Conservation (phyloP, 768 basidiomycete species). For the Xerocomellus chrysenteron region DNA sequence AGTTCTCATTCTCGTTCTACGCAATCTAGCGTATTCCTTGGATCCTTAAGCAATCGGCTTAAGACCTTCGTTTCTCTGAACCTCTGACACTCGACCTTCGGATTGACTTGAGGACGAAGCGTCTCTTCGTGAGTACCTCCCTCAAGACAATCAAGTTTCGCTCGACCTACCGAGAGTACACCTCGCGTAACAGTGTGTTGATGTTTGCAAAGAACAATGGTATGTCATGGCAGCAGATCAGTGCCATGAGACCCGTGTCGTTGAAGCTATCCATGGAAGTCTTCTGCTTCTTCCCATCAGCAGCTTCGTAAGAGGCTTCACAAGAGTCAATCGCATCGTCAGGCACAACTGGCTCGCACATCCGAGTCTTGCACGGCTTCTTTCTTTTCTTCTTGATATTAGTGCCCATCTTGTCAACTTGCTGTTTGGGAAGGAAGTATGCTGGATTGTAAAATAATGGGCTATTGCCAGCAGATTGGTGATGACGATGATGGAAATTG, state of each 20-base stretch:
- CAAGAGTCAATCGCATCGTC: conserved; percentile 38
- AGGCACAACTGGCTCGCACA: conserved; percentile 20
- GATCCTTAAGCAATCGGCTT: too few species aligned
- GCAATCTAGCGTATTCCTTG: too few species aligned
- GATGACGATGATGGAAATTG: conserved; percentile 6
- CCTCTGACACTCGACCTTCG: too few species aligned
- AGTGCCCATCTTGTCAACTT: conserved; percentile 34
- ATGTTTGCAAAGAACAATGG: conserved; percentile 35
- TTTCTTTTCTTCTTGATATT: conserved; percentile 27
- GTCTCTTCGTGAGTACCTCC: too few species aligned
- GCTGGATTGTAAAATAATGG: conserved; percentile 15
- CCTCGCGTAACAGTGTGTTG: too few species aligned
- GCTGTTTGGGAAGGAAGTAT: conserved; percentile 35
- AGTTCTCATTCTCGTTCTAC: too few species aligned
- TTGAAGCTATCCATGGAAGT: conserved; percentile 28
- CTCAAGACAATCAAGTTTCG: too few species aligned
- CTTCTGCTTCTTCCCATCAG: conserved; percentile 5
- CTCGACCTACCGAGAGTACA: too few species aligned
- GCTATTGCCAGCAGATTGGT: background rate
- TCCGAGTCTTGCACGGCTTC: background rate
- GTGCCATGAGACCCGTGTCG: conserved; percentile 37
- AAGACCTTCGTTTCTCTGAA: too few species aligned
- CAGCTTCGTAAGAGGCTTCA: conserved; percentile 18
- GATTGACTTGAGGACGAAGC: too few species aligned
- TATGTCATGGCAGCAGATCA: conserved; percentile 40